Evolutionary conservation across 1,139 yeast species (phyloP), one percentile per base, ranked within the genome.

Genomic region (Geotrichum aggregatum): DNA sequence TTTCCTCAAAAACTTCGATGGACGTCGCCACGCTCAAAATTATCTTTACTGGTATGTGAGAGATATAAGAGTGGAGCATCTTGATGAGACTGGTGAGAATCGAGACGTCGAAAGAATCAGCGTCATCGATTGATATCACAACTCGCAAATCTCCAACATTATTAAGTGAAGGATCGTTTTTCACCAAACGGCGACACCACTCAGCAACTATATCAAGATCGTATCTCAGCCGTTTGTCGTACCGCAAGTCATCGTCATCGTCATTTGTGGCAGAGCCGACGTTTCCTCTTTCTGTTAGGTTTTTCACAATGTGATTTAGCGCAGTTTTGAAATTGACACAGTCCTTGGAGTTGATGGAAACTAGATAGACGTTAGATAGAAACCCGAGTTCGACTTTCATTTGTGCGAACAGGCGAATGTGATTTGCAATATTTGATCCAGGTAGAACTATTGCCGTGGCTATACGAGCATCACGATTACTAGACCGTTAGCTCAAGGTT

Each of bases 101-200:
- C n/a, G 72, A 73, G 10, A 74, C 69, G 40, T 76, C 77, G 54
- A 83, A 75, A 2, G 84, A 75, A 59, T 81, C 86, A 1, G 85
- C 76, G 63, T 84, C 88, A 60, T 83, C 86, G n/a, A 84, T 62
- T 5, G 82, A 67, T 3, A 81, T 66, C 13, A 79, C 66, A 18
- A 77, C 61, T 21, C 75, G 61, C 13, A 69, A 50, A 54, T 56
- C 59, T 30, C 53, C 49, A 54, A 61, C 36, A 49, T 60, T 42
- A 45, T 58, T 30, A 38, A 55, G 13, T 2, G 31, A 10, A 6
- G 44, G 41, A 19, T 51, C 49, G 13, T 48, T 50, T n/a, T 49
- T 54, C 28, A 54, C 62, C 44, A 62, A 63, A 13, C 54, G 58
- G 8, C 54, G 44, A 50, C 67, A 75, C 79, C 82, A 80, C 35